phyloP scores from a whole-genome alignment of 1,284 basidiomycete genomes.

The Pseudomicrostroma phylloplanum region DNA sequence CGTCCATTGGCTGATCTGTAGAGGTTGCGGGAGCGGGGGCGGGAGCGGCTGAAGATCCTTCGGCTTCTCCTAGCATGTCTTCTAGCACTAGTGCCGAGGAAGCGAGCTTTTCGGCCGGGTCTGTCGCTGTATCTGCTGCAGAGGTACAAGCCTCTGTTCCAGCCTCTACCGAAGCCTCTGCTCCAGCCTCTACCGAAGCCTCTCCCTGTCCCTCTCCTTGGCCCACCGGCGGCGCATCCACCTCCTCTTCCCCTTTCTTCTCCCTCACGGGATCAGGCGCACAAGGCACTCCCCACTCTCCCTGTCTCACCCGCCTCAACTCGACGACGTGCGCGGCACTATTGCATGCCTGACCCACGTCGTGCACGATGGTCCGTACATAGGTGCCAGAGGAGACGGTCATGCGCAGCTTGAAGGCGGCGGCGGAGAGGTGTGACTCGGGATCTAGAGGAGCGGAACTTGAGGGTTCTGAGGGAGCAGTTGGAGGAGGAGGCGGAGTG shows the following conservation, averaged over 20 bases:
- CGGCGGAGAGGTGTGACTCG: constrained; percentile 12
- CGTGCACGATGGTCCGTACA: constrained; percentile 48
- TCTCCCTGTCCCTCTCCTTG: neutral
- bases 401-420: constrained; percentile 43
- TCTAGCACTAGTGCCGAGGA: no score
- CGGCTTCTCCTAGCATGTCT: no score
- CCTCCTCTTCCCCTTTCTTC: neutral
- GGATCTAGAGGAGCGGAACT: neutral
- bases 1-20: no score
- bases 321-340: constrained; percentile 47
- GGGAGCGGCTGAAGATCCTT: no score
- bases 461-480: neutral
- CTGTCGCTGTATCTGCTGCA: no score
- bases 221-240: neutral
- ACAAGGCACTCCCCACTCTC: constrained; percentile 19
- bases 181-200: no score
- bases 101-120: no score
- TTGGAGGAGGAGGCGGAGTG: no score
- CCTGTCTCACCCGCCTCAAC: constrained; percentile 43
- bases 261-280: no score
- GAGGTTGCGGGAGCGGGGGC: no score
- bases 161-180: no score
- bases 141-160: no score
- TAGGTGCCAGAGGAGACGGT: constrained; percentile 49
- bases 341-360: constrained; percentile 32